These are phyloP conservation scores for Apium graveolens DNA, from an alignment of 129 eudicot genomes.

Conservation along the genomic window DNA sequence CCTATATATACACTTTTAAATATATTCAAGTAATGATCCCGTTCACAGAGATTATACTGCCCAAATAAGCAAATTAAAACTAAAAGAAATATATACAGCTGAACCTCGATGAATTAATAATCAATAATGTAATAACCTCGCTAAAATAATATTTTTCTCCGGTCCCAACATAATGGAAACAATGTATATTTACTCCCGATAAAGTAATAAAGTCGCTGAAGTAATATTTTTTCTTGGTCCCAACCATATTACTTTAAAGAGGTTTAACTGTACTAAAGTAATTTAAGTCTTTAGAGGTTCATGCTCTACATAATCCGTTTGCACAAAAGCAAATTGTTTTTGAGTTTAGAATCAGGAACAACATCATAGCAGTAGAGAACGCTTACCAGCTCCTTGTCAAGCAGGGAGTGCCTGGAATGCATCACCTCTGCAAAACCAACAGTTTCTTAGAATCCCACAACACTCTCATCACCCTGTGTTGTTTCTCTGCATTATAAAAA, in stretches of 20 bases:
- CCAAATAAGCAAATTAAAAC: background rate
- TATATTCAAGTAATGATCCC: background rate
- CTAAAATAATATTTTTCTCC: too few relatives aligned
- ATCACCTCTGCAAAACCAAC: slow-evolving; percentile 25
- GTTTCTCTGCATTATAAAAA: slow-evolving; percentile 39
- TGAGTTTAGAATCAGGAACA: background rate
- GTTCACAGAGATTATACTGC: background rate
- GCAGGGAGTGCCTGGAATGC: slow-evolving; percentile 8
- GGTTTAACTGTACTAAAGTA: too few relatives aligned
- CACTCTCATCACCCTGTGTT: slow-evolving; percentile 40
- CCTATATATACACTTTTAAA: too few relatives aligned
- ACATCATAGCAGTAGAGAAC: background rate
- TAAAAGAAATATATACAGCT: background rate
- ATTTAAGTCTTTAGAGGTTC: background rate
- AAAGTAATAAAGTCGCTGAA: too few relatives aligned
- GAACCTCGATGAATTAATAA: too few relatives aligned
- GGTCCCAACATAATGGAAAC: too few relatives aligned
- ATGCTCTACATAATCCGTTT: background rate
- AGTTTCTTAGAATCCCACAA: slow-evolving; percentile 59
- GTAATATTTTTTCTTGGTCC: too few relatives aligned
- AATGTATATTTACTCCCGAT: too few relatives aligned
- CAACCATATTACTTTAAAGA: too few relatives aligned
- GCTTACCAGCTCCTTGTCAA: background rate
- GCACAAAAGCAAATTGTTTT: background rate
- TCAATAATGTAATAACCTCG: too few relatives aligned